These are phyloP conservation scores for Nectriaceae sp. DNA, from an alignment of 2,329 filamentous ascomycete species.

Conservation along the genomic window DNA sequence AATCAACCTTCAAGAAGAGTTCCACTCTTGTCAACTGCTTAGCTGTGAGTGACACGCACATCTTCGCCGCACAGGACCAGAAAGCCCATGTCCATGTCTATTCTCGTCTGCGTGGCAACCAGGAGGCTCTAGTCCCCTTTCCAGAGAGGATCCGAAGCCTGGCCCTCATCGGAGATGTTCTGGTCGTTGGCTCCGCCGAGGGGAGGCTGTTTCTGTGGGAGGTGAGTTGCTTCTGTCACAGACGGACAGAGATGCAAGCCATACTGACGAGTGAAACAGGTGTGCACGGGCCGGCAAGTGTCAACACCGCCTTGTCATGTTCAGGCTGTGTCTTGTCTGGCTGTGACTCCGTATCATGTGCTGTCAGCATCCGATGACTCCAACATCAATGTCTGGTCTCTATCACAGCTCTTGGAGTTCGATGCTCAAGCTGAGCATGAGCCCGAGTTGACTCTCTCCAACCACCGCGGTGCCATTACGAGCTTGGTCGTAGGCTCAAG, in stretches of 20 bases:
- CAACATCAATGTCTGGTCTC: conserved; percentile 89
- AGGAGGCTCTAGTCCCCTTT: conserved; percentile 87
- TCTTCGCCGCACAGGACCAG: conserved; percentile 88
- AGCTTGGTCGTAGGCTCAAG: conserved; percentile 65
- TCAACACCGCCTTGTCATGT: conserved; percentile 78
- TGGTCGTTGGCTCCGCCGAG: conserved; percentile 80
- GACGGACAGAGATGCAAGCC: conserved; percentile 11
- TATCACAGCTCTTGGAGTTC: conserved; percentile 70
- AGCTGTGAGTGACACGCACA: conserved; percentile 76
- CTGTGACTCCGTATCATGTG: conserved; percentile 70
- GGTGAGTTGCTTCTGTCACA: conserved; percentile 50
- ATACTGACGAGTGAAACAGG: conserved; percentile 46
- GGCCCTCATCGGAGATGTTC: conserved; percentile 69
- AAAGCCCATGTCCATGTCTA: conserved; percentile 96
- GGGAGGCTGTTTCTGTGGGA: conserved; percentile 92
- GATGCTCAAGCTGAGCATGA: conserved; percentile 59
- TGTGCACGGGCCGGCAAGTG: conserved; percentile 73
- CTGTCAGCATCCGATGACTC: conserved; percentile 83
- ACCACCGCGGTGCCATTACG: conserved; percentile 75
- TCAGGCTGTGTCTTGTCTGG: conserved; percentile 76
- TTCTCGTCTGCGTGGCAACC: conserved; percentile 77
- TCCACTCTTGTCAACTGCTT: conserved; percentile 77
- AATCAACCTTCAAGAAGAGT: conserved; percentile 87
- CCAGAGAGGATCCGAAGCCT: conserved; percentile 83
- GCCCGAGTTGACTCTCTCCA: conserved; percentile 75